Percentiles rank a stretch among this genome's conserved stretches.
Conservation (phyloP, 2,329 filamentous ascomycete species). For the Colletotrichum sp. region DNA sequence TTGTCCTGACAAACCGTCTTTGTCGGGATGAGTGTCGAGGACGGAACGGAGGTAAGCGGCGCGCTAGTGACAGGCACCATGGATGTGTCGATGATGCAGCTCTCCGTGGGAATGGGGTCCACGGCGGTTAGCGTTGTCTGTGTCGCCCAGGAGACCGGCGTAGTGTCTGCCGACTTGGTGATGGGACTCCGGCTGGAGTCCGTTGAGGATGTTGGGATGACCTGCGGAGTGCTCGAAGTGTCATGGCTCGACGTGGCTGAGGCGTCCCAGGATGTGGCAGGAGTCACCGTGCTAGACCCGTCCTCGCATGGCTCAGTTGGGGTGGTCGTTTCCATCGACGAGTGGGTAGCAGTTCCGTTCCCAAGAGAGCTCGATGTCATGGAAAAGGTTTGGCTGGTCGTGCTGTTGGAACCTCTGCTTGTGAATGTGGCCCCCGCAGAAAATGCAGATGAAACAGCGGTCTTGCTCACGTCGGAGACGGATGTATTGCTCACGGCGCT, state of each 20-base stretch:
- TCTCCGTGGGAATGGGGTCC: neutral
- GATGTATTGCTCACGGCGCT: neutral
- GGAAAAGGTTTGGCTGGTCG: neutral
- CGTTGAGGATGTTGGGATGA: neutral
- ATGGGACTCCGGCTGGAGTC: neutral
- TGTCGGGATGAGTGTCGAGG: constrained; percentile 30
- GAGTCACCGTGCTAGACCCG: neutral
- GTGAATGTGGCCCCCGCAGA: neutral
- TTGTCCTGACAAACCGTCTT: constrained; percentile 34
- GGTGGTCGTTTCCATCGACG: neutral
- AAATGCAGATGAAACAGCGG: neutral
- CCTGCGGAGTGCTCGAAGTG: neutral
- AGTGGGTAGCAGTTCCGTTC: neutral
- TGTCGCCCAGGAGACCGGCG: neutral
- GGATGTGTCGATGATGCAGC: constrained; percentile 37
- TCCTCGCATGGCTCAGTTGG: neutral
- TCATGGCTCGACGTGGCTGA: neutral
- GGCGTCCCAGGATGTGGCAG: neutral
- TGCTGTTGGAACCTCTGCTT: neutral
- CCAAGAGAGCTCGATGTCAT: neutral
- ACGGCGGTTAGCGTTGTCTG: constrained; percentile 13
- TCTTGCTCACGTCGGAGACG: neutral
- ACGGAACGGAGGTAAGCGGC: constrained; percentile 26
- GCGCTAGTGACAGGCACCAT: constrained; percentile 34
- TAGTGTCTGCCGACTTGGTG: neutral